Evolutionary conservation across 1,284 basidiomycete genomes (phyloP), one percentile per base, ranked within the genome.

Genomic region (Schizophyllum commune): DNA sequence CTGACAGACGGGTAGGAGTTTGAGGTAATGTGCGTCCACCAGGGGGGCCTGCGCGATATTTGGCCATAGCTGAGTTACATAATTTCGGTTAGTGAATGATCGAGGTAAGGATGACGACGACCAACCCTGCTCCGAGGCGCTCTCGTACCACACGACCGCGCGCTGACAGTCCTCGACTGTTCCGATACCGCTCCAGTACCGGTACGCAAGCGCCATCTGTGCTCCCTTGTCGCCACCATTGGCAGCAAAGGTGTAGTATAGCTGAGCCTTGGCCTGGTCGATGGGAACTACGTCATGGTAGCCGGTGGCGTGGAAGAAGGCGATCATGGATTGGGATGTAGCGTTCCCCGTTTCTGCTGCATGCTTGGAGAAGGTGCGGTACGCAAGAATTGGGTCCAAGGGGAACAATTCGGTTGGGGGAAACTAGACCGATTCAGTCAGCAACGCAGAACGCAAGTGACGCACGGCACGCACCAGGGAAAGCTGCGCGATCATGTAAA

Each of bases 171-270:
- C 87, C 71, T 97, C 94, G 59, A 87, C 79, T 0, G 92, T 89
- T 5, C 95, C 93, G 63, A 99, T 96, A 0, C 97, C 97, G 27
- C 89, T 89, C 91, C 93, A 97, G 71, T 96, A 89, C n/a, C 95
- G 84, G 73, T 96, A 98, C 0, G 89, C 97, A 51, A 99, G 79
- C 0, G 94, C 86, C 91, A 96, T 95, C 71, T 96, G 90, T 0
- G 96, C 91, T 4, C 91, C 87, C 66, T 88, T 85, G 73, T 96
- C 83, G 0, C 91, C 92, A 17, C 90, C 89, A 60, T 94, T 86
- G 1, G 94, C 95, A 1, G 94, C 89, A 69, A 98, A 96, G 0
- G 94, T 96, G 71, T 96, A 94, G 71, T 98, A 93, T 0, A 98
- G 77, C 62, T 96, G 85, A 0, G 96, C 93, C 73, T 88, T 84